Evolutionary conservation across 169 alveolate genomes (phyloP), one percentile per base, ranked within the genome.

Genomic region (Sarcocystis neurona): DNA sequence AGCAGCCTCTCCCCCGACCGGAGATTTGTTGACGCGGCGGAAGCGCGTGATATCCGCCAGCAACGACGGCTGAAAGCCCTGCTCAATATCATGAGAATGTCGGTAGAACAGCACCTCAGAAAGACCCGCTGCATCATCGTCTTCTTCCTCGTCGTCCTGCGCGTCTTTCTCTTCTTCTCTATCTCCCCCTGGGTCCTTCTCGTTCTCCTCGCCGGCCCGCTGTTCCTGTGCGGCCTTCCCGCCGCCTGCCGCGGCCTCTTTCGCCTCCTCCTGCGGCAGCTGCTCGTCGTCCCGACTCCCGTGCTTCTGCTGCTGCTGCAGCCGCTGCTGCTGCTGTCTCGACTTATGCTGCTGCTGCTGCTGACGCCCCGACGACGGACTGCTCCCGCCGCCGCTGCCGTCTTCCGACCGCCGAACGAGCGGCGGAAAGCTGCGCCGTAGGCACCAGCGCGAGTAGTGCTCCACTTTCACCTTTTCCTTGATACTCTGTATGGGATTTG

Each of bases 401-500:
- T 70, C 79, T 6, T 12, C 79, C 12, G 79, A 2, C 6, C 79
- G 37, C 34, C 79, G 43, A 8, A 70, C 79, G 15, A 70, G 79
- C 34, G 39, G 58, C 30, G 89, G 89, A 58, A 44, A 84, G 2
- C 82, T 27, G 6, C 50, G 3, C 32, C 80, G 53, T 8, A 12
- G 47, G 30, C 8, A 0, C 89, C 89, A 84, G 37, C 48, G 87
- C 34, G 37, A 60, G n/a, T 43, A 39, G 30, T n/a, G 89, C 1
- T 68, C 80, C 30, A 89, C 79, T 0, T 10, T 20, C 18, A 89
- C 87, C 47, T 68, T 80, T 4, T 66, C 85, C 70, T 84, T 80
- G 37, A 89, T 89, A 27, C 87, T 58, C 0, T 88, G 88, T 12
- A 89, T 56, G 30, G 93, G 93, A 44, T 89, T 89, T 34, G 37